Evolutionary conservation across 768 basidiomycete species (phyloP), one percentile per base, ranked within the genome.

Genomic region (Plicaturopsis crispa): DNA sequence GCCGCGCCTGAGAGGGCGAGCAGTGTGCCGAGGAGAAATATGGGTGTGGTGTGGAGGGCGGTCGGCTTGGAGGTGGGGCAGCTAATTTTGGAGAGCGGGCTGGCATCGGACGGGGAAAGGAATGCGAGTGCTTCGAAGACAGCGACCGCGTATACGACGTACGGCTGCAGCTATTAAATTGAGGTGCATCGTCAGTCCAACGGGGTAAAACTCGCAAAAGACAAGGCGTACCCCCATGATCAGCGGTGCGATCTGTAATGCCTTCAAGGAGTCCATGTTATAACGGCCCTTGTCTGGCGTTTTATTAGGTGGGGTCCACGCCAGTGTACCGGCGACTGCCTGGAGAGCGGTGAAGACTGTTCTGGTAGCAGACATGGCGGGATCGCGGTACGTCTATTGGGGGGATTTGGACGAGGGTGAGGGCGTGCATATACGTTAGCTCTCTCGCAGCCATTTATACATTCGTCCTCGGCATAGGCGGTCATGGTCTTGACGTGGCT

Each of bases 221-320:
- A 6, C 24, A 24, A 32, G 7, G 40, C 45, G 23, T 45, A 72
- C 78, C 58, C 71, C 71, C 60, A 79, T 75, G 16, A 79, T 61
- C 4, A 69, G 41, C 2, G 77, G 73, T 0, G 75, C 77, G 21
- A 78, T 70, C 38, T 72, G 71, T 26, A 79, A 60, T 30, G 75
- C 60, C 46, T 64, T 68, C 26, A 68, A 56, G 50, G 72, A 68
- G 13, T 72, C 60, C 0, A 68, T 73, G 50, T 76, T 69, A 48
- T 75, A 79, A 5, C 76, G 60, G 6, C 60, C 61, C 38, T 73
- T 73, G 23, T 51, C 41, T 0, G 63, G 67, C 0, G 75, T 73
- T 7, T 72, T 73, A 49, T 78, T 75, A 2, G 78, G 78, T 1
- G 78, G 74, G 0, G 71, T 71, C 46, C 64, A 73, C 0, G 73